Evolutionary conservation across 2,329 filamentous ascomycete genomes (phyloP).

Genomic region (Ascochyta lentis): DNA sequence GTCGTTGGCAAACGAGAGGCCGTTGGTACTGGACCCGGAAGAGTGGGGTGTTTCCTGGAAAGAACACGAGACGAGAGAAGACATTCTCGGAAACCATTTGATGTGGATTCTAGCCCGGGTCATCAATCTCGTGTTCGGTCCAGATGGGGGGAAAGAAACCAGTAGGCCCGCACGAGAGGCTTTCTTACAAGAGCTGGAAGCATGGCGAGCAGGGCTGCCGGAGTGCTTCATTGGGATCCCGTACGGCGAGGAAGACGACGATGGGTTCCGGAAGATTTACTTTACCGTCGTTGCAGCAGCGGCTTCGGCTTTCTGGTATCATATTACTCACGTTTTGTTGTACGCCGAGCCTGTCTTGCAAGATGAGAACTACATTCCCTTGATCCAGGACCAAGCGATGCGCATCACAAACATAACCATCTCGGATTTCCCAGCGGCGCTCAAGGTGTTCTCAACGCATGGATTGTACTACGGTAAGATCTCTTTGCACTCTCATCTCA

Average conservation of each 20-base stretch:
- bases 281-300: slow-evolving; percentile 42
- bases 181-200: slow-evolving; percentile 37
- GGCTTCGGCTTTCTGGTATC: slow-evolving; percentile 43
- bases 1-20: slow-evolving; percentile 38
- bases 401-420: slow-evolving; percentile 40
- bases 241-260: slow-evolving; percentile 40
- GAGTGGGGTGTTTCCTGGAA: slow-evolving; percentile 43
- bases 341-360: slow-evolving; percentile 41
- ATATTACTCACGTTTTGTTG: slow-evolving; percentile 40
- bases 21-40: slow-evolving; percentile 35
- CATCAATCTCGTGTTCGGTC: slow-evolving; percentile 37
- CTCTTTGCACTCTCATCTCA: not conserved
- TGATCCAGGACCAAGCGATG: slow-evolving; percentile 42
- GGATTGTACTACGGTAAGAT: slow-evolving; percentile 42
- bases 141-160: slow-evolving; percentile 21
- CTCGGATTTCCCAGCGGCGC: slow-evolving; percentile 41
- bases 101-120: slow-evolving; percentile 45
- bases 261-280: slow-evolving; percentile 42
- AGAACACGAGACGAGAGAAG: slow-evolving; percentile 39
- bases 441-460: slow-evolving; percentile 43
- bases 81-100: slow-evolving; percentile 41
- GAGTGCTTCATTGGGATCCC: slow-evolving; percentile 42
- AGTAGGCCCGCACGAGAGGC: slow-evolving; percentile 27
- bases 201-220: slow-evolving; percentile 36
- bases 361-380: slow-evolving; percentile 30